Evolutionary conservation across 2,329 filamentous ascomycete genomes (phyloP).

Genomic region (Trichoderma koningiopsis): DNA sequence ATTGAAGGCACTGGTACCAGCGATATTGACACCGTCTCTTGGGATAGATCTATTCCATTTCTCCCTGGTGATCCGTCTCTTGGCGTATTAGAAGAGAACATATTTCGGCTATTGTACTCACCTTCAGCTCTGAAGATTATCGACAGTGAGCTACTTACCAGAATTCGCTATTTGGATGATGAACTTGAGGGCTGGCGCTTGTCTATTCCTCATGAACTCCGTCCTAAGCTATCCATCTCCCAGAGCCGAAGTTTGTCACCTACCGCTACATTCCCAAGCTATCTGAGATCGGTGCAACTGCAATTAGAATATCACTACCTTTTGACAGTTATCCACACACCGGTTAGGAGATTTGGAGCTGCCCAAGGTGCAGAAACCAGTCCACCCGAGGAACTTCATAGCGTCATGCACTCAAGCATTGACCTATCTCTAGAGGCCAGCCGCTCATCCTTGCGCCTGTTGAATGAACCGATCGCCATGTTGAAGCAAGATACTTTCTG

Average conservation of each 20-base stretch:
- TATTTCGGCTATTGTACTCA: constrained; percentile 2
- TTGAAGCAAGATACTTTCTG: neutral
- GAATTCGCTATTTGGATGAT: constrained; percentile 12
- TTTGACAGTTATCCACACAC: constrained; percentile 2
- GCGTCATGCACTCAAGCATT: constrained; percentile 15
- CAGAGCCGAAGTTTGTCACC: neutral
- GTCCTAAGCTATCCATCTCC: neutral
- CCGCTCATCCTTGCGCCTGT: neutral
- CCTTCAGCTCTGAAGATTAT: constrained; percentile 1
- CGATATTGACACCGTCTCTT: neutral
- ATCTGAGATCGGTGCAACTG: neutral
- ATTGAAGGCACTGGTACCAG: neutral
- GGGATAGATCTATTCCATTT: neutral
- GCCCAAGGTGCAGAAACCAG: neutral
- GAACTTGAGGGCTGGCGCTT: constrained; percentile 9
- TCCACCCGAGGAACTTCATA: constrained; percentile 7
- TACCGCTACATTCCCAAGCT: neutral
- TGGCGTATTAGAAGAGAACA: neutral
- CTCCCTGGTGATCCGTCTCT: neutral
- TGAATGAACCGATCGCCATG: neutral
- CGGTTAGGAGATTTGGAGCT: constrained; percentile 1
- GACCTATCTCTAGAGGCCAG: constrained; percentile 11
- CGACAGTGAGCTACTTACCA: neutral
- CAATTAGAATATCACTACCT: constrained; percentile 5
- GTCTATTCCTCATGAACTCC: neutral